Evolutionary conservation across 1,284 basidiomycete species (phyloP).

Genomic region (Abortiporus biennis): DNA sequence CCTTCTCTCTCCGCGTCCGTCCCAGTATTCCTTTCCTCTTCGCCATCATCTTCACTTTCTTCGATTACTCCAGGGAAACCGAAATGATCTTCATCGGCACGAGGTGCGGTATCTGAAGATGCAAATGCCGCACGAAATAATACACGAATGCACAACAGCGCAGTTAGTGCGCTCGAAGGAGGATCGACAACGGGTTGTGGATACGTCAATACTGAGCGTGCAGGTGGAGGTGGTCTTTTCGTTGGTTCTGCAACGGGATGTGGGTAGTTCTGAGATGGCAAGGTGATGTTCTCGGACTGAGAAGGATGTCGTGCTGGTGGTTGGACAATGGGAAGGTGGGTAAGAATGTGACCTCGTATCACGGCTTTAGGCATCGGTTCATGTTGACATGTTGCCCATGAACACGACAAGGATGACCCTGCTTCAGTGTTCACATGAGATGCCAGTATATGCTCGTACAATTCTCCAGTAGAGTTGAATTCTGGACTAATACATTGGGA

Average conservation of each 20-base stretch:
- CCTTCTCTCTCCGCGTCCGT: slow-evolving; percentile 54
- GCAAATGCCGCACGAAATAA: slow-evolving; percentile 73
- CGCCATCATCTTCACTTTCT: slow-evolving; percentile 53
- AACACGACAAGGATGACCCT: slow-evolving; percentile 41
- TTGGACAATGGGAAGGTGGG: slow-evolving; percentile 60
- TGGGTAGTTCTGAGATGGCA: slow-evolving; percentile 43
- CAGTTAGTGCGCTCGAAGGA: slow-evolving; percentile 66
- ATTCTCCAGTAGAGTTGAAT: slow-evolving; percentile 44
- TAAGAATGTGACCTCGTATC: slow-evolving; percentile 62
- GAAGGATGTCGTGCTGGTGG: slow-evolving; percentile 49
- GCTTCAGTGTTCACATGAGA: slow-evolving; percentile 44
- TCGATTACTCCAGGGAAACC: slow-evolving; percentile 74
- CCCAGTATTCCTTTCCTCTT: slow-evolving; percentile 25
- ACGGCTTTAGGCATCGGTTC: slow-evolving; percentile 37
- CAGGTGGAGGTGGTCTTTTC: slow-evolving; percentile 54
- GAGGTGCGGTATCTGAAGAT: slow-evolving; percentile 60
- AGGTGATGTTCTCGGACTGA: slow-evolving; percentile 63
- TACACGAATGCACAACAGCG: slow-evolving; percentile 68
- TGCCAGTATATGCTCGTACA: slow-evolving; percentile 63
- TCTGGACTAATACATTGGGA: slow-evolving; percentile 43
- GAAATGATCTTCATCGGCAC: slow-evolving; percentile 73
- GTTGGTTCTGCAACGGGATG: slow-evolving; percentile 60
- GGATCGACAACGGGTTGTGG: slow-evolving; percentile 54
- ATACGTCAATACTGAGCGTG: slow-evolving; percentile 54
- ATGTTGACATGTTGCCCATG: slow-evolving; percentile 61